Evolutionary conservation across 1,139 yeast genomes (phyloP).

Genomic region (Pichia sp.): DNA sequence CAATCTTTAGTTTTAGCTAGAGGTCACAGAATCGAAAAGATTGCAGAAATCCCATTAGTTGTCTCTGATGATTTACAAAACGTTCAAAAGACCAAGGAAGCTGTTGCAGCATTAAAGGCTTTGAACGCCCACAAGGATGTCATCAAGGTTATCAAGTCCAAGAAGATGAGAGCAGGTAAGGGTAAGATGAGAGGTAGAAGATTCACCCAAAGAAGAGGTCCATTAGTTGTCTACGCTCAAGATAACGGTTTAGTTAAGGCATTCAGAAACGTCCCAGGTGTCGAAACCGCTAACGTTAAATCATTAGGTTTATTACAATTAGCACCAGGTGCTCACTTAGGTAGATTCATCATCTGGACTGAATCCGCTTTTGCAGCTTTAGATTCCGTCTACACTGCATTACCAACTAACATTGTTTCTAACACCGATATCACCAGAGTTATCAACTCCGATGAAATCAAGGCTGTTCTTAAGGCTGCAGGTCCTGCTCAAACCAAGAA

Average conservation of each 20-base stretch:
- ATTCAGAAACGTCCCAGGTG: conserved; percentile 99
- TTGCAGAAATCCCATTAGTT: conserved; percentile 98
- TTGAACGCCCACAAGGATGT: conserved; percentile 99
- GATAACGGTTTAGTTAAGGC: conserved; percentile 98
- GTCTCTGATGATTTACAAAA: conserved; percentile 91
- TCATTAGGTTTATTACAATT: conserved; percentile 95
- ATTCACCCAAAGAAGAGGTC: conserved; percentile 99
- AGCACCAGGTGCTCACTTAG: conserved; percentile 99
- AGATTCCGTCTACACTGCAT: conserved; percentile 96
- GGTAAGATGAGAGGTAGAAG: conserved; percentile 99
- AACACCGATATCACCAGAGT: conserved; percentile 95
- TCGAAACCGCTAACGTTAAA: conserved; percentile 90
- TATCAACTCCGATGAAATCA: conserved; percentile 99
- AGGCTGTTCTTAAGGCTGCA: conserved; percentile 95
- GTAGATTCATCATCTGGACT: conserved; percentile 99
- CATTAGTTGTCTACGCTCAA: conserved; percentile 95
- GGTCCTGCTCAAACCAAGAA: conserved; percentile 93
- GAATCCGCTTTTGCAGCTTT: conserved; percentile 95
- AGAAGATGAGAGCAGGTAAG: conserved; percentile 99
- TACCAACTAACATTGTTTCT: conserved; percentile 90
- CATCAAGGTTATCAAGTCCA: conserved; percentile 95
- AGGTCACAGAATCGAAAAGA: conserved; percentile 99
- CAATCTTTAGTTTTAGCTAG: conserved; percentile 98
- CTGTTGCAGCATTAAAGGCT: conserved; percentile 96
- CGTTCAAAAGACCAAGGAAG: conserved; percentile 95